Evolutionary conservation across 176 grass and related monocot genomes (phyloP).

Genomic region (Lolium rigidum): DNA sequence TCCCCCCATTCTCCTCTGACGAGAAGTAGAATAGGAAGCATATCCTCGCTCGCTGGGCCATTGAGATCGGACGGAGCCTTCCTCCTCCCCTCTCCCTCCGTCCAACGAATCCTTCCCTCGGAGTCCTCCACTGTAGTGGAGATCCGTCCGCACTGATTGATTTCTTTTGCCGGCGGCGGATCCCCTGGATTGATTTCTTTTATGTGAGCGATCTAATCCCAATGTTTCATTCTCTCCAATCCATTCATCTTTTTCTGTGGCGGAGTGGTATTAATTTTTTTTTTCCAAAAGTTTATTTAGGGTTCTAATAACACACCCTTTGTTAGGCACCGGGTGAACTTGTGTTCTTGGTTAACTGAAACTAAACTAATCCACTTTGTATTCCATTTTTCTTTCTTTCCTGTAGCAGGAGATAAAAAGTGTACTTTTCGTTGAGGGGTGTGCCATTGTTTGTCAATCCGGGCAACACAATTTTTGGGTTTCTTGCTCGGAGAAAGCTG

Average conservation of each 20-base stretch:
- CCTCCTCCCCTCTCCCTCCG: not conserved
- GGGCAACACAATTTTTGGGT: not conserved
- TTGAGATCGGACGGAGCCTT: not conserved
- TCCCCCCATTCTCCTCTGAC: not conserved
- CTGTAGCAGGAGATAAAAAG: not conserved
- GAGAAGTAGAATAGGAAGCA: not conserved
- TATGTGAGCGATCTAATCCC: not conserved
- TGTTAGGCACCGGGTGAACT: slow-evolving; percentile 4
- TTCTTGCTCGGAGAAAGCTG: not conserved
- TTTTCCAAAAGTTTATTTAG: not conserved
- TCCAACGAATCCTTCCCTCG: not conserved
- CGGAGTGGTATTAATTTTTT: not conserved
- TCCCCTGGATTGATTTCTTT: not conserved
- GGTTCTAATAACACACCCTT: not conserved
- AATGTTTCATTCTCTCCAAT: not conserved
- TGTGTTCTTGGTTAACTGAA: slow-evolving; percentile 1
- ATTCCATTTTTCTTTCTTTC: not conserved
- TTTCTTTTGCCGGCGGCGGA: not conserved
- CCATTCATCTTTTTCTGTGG: not conserved
- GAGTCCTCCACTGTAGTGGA: not conserved
- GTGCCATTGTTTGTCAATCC: not conserved
- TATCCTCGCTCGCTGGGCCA: not conserved
- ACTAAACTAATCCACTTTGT: not conserved
- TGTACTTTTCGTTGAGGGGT: not conserved
- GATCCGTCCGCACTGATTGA: not conserved